phyloP scores from a whole-genome alignment of 768 basidiomycete genomes.

The Termitomyces sp. region DNA sequence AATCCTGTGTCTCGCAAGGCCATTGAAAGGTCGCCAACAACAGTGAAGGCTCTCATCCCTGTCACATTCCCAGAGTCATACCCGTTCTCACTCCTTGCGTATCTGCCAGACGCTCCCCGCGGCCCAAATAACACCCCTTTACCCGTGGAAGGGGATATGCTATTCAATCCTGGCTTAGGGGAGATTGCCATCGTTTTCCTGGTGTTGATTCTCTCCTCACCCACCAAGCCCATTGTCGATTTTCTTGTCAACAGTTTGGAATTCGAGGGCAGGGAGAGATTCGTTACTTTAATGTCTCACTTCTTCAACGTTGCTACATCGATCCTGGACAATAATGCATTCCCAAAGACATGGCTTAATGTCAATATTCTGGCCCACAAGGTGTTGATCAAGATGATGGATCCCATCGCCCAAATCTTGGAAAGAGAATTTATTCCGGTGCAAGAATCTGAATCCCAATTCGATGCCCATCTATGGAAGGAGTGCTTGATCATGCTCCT shows the following conservation, averaged over 20 bases:
- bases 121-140: constrained; percentile 37
- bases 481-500: constrained; percentile 80
- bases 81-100: constrained; percentile 80
- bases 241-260: constrained; percentile 81
- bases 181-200: constrained; percentile 86
- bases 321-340: constrained; percentile 84
- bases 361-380: constrained; percentile 86
- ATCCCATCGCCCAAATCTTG: constrained; percentile 74
- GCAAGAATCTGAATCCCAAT: constrained; percentile 56
- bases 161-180: constrained; percentile 75
- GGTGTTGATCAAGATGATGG: constrained; percentile 85
- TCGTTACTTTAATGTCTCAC: constrained; percentile 63
- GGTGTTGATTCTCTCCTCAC: constrained; percentile 76
- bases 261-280: constrained; percentile 84
- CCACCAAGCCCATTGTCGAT: constrained; percentile 69
- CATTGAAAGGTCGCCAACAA: constrained; percentile 63
- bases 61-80: constrained; percentile 93
- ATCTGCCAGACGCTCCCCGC: constrained; percentile 53
- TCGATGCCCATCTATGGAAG: constrained; percentile 78
- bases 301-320: constrained; percentile 81
- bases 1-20: constrained; percentile 60
- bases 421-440: constrained; percentile 78
- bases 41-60: constrained; percentile 56
- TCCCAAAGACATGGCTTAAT: constrained; percentile 89
- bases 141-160: constrained; percentile 41